Evolutionary conservation across 2,329 filamentous ascomycete genomes (phyloP).

Genomic region (Colletotrichum nymphaeae): DNA sequence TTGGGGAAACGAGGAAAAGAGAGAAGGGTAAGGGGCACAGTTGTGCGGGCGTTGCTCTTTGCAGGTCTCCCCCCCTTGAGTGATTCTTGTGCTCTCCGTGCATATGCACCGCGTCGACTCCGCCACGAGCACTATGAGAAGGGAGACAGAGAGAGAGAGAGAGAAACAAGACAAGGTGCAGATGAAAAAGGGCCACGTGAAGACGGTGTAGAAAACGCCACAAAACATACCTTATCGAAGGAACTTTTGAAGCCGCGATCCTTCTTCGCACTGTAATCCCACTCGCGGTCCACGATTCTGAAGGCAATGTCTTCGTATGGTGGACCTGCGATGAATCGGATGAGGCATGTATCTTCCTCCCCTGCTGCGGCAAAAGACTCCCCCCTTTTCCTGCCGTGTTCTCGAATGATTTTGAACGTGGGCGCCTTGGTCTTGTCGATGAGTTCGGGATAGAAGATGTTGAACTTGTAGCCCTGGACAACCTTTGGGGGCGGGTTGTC

Average conservation of each 20-base stretch:
- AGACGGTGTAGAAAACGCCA: background rate
- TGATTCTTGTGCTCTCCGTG: conserved; percentile 3
- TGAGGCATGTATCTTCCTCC: conserved; percentile 96
- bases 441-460: conserved; percentile 98
- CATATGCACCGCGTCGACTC: conserved; percentile 23
- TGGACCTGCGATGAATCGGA: conserved; percentile 93
- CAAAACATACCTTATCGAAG: conserved; percentile 85
- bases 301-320: conserved; percentile 98
- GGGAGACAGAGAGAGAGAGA: background rate
- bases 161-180: background rate
- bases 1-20: conserved; percentile 10
- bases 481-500: conserved; percentile 98
- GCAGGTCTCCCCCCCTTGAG: background rate
- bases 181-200: background rate
- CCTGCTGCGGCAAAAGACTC: conserved; percentile 94
- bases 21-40: background rate
- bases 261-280: conserved; percentile 97
- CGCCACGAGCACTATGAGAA: background rate
- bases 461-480: conserved; percentile 99
- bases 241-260: conserved; percentile 96
- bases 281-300: conserved; percentile 96
- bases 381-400: conserved; percentile 87
- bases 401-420: conserved; percentile 94
- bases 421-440: conserved; percentile 95
- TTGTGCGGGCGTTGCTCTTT: conserved; percentile 24